A percentile compares a stretch with the other conserved stretches of the same genome.
Conservation (phyloP, 108 stramenopile genomes). For the Discostella stelligeroides region DNA sequence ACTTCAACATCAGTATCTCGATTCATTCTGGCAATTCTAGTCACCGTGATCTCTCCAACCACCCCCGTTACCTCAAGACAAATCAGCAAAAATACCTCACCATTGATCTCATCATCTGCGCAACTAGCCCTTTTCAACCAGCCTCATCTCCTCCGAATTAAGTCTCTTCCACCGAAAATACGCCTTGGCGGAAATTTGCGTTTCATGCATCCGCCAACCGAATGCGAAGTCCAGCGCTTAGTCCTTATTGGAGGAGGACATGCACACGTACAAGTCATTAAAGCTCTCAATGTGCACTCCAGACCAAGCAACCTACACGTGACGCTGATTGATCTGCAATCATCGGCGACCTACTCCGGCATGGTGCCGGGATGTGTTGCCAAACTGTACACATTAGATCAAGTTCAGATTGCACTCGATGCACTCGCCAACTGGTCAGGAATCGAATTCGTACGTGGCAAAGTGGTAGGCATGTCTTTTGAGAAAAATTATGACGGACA, state of each 20-base stretch:
- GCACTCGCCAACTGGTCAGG: constrained; percentile 74
- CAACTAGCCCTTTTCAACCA: neutral
- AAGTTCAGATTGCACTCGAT: constrained; percentile 68
- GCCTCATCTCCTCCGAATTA: neutral
- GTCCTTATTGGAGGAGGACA: constrained; percentile 98
- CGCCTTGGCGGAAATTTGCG: neutral
- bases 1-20: too few species aligned
- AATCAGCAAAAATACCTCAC: neutral
- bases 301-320: constrained; percentile 71
- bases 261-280: constrained; percentile 94
- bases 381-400: constrained; percentile 60
- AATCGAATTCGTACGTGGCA: constrained; percentile 66
- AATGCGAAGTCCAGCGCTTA: constrained; percentile 71
- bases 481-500: constrained; percentile 28
- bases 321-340: constrained; percentile 89
- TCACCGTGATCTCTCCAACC: neutral
- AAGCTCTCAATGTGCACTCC: constrained; percentile 71
- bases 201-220: constrained; percentile 2
- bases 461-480: constrained; percentile 74
- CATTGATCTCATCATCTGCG: neutral
- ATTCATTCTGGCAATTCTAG: neutral
- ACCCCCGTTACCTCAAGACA: neutral
- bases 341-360: constrained; percentile 90
- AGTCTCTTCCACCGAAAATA: neutral
- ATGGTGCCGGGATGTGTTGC: constrained; percentile 98